A percentile compares a stretch with the other conserved stretches of the same genome.
phyloP scores from a whole-genome alignment of 192 early-diverging fungal species.

The Gigaspora rosea region DNA sequence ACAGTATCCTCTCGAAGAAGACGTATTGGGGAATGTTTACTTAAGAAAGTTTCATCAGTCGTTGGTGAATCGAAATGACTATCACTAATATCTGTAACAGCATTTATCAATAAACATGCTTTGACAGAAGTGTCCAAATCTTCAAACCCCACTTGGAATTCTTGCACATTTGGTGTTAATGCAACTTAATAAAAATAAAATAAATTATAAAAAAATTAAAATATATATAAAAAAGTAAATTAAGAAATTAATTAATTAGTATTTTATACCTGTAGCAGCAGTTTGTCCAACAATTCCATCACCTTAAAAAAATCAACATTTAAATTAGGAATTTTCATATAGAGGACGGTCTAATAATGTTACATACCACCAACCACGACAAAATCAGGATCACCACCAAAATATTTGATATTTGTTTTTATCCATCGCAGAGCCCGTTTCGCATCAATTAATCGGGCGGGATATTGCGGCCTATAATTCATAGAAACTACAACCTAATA shows the following conservation, averaged over 20 bases:
- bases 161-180: conserved; percentile 48
- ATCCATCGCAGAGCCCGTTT: conserved; percentile 73
- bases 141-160: conserved; percentile 60
- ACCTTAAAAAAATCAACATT: conserved; percentile 20
- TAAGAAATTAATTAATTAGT: no score
- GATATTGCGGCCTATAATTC: conserved; percentile 57
- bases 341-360: not conserved
- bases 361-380: conserved; percentile 58
- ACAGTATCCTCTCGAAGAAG: conserved; percentile 31
- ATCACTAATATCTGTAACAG: conserved; percentile 51
- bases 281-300: conserved; percentile 59
- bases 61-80: conserved; percentile 34
- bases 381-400: conserved; percentile 67
- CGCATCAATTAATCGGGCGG: conserved; percentile 63
- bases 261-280: conserved; percentile 40
- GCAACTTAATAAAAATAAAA: conserved; percentile 27
- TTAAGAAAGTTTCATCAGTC: not conserved
- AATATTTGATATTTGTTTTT: conserved; percentile 54
- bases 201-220: no score
- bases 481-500: conserved; percentile 64
- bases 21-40: conserved; percentile 1
- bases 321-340: not conserved
- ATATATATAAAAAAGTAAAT: no score
- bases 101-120: conserved; percentile 53
- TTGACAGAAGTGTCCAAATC: conserved; percentile 60